Conservation (phyloP, 208 protist genomes). For the Leishmania major region DNA sequence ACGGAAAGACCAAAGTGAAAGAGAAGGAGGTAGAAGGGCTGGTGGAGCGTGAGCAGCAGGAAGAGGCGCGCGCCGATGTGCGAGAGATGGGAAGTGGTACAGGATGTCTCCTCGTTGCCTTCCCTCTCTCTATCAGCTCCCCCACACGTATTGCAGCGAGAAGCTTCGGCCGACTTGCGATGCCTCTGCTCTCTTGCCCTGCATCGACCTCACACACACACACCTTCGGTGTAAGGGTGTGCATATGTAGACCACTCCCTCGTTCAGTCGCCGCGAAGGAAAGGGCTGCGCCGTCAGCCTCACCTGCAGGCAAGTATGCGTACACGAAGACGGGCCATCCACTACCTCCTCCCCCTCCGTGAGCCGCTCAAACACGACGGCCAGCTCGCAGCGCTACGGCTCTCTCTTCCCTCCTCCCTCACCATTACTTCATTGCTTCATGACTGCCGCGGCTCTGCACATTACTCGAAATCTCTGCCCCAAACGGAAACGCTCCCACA, state of each 20-base stretch:
- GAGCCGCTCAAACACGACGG: background rate
- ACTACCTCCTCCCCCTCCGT: background rate
- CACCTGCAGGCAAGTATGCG: background rate
- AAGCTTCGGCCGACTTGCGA: no score
- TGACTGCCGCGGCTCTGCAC: background rate
- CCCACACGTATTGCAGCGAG: background rate
- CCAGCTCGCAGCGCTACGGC: background rate
- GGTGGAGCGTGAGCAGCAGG: background rate
- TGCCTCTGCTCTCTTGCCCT: background rate
- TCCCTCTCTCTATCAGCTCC: background rate
- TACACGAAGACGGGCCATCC: background rate
- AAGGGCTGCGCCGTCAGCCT: background rate
- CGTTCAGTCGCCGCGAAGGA: background rate
- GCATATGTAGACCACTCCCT: background rate
- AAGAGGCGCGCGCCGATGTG: background rate
- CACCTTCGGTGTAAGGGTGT: background rate
- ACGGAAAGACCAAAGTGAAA: background rate
- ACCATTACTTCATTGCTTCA: background rate
- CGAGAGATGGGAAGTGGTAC: background rate
- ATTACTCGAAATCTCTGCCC: background rate
- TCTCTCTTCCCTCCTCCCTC: background rate
- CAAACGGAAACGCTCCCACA: background rate
- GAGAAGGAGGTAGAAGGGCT: slow-evolving; percentile 2
- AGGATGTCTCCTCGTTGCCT: background rate
- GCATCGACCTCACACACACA: background rate